Percentiles rank a stretch among this genome's conserved stretches.
Evolutionary conservation across 495 filamentous ascomycete species (phyloP).

Genomic region (Physcia stellaris): DNA sequence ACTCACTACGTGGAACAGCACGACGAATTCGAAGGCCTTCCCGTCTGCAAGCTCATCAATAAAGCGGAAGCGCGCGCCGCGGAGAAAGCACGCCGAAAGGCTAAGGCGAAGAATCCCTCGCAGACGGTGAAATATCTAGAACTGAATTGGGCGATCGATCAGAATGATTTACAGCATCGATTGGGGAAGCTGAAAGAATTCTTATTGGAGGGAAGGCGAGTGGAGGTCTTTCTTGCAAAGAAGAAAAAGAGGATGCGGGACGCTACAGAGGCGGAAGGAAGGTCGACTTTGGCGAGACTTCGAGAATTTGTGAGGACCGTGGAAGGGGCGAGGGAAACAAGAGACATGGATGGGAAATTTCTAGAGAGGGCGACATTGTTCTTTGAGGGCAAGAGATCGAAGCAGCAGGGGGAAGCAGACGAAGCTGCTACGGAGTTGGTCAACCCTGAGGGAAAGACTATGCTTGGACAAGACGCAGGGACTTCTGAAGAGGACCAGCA

Average conservation of each 20-base stretch:
- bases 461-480: no score
- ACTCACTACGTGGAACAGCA: slow-evolving; percentile 1
- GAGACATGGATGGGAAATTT: slow-evolving; percentile 7
- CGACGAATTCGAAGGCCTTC: neutral
- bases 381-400: slow-evolving; percentile 12
- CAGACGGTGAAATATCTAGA: slow-evolving; percentile 54
- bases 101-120: neutral
- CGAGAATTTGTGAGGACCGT: slow-evolving; percentile 7
- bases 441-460: no score
- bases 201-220: slow-evolving; percentile 45
- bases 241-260: slow-evolving; percentile 25
- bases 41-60: neutral
- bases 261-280: slow-evolving; percentile 8
- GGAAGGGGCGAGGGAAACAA: slow-evolving; percentile 14
- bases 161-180: slow-evolving; percentile 49
- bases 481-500: no score
- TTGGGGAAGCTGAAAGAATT: slow-evolving; percentile 46
- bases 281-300: slow-evolving; percentile 8
- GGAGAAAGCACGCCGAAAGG: neutral
- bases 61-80: neutral
- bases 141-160: slow-evolving; percentile 70
- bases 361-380: slow-evolving; percentile 5
- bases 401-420: neutral
- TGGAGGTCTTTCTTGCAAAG: slow-evolving; percentile 45
- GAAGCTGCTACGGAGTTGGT: no score